Evolutionary conservation across 805 yeast species (phyloP).

Genomic region (Maudiozyma turicensis): DNA sequence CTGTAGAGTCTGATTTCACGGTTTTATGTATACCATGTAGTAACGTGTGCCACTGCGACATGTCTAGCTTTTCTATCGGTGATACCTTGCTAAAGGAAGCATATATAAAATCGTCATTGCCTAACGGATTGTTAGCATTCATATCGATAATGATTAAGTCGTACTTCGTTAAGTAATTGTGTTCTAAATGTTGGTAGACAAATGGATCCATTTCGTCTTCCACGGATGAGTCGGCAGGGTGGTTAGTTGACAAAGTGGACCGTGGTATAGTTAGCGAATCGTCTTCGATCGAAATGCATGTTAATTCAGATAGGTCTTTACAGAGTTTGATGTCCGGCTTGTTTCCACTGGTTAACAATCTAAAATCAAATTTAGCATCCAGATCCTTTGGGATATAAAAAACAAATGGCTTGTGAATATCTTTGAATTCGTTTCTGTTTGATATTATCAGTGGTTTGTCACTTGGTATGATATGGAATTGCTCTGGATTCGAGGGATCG

Average conservation of each 20-base stretch:
- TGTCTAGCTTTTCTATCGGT: neutral
- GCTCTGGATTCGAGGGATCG: neutral
- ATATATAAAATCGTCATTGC: constrained; percentile 15
- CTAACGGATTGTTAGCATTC: constrained; percentile 1
- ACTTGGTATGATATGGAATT: neutral
- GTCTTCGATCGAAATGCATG: constrained; percentile 38
- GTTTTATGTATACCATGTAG: neutral
- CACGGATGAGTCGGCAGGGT: constrained; percentile 43
- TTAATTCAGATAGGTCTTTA: constrained; percentile 3
- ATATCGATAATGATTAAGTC: constrained; percentile 44
- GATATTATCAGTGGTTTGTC: constrained; percentile 1
- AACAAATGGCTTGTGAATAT: neutral
- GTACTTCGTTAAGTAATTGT: constrained; percentile 33
- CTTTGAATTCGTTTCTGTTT: neutral
- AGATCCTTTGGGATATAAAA: constrained; percentile 4
- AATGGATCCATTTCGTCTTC: constrained; percentile 44
- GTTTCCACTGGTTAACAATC: constrained; percentile 10
- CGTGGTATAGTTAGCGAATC: constrained; percentile 41
- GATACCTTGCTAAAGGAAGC: constrained; percentile 5
- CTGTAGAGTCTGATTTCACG: neutral
- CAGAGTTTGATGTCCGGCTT: neutral
- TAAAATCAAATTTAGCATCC: constrained; percentile 5
- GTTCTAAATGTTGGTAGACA: constrained; percentile 36
- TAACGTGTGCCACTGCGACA: neutral
- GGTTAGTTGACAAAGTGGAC: constrained; percentile 31